Evolutionary conservation across 768 basidiomycete species (phyloP).

Genomic region (Paxillus rubicundulus): DNA sequence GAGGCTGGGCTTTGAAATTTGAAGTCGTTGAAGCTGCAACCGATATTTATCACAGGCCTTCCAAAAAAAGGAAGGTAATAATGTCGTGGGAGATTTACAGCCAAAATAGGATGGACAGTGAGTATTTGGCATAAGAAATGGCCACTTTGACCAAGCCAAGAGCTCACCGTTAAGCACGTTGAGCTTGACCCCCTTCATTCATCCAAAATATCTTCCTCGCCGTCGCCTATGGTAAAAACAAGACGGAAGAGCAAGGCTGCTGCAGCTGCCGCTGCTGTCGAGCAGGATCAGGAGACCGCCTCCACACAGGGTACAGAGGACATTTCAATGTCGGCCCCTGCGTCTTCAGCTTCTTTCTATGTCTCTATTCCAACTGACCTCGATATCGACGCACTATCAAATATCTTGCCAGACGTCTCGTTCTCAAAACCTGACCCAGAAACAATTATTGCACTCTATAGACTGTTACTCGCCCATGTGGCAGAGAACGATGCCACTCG

Average conservation of each 20-base stretch:
- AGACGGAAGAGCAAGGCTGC: conserved; percentile 62
- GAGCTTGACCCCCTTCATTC: conserved; percentile 25
- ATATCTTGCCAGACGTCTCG: conserved; percentile 59
- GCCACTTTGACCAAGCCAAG: conserved; percentile 6
- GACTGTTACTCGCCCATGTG: conserved; percentile 55
- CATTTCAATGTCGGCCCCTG: conserved; percentile 19
- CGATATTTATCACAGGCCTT: conserved; percentile 1
- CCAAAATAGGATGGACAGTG: conserved; percentile 3
- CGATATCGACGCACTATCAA: conserved; percentile 56
- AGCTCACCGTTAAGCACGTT: conserved; percentile 37
- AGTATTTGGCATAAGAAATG: conserved; percentile 1
- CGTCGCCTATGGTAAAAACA: conserved; percentile 43
- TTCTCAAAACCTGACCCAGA: conserved; percentile 58
- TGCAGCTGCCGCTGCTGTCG: conserved; percentile 32
- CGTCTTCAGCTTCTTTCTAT: conserved; percentile 26
- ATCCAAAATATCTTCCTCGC: conserved; percentile 25
- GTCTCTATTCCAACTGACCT: conserved; percentile 65
- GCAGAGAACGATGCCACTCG: conserved; percentile 52
- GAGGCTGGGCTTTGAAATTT: not conserved
- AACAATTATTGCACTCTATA: conserved; percentile 59
- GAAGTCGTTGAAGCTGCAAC: not conserved
- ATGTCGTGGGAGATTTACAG: conserved; percentile 19
- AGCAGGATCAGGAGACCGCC: conserved; percentile 33
- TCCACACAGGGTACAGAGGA: conserved; percentile 38
- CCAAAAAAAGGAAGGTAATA: conserved; percentile 8